A percentile compares a stretch with the other conserved stretches of the same genome.
Evolutionary conservation across 1,284 basidiomycete species (phyloP).

Genomic region (Lentinus polychrous): DNA sequence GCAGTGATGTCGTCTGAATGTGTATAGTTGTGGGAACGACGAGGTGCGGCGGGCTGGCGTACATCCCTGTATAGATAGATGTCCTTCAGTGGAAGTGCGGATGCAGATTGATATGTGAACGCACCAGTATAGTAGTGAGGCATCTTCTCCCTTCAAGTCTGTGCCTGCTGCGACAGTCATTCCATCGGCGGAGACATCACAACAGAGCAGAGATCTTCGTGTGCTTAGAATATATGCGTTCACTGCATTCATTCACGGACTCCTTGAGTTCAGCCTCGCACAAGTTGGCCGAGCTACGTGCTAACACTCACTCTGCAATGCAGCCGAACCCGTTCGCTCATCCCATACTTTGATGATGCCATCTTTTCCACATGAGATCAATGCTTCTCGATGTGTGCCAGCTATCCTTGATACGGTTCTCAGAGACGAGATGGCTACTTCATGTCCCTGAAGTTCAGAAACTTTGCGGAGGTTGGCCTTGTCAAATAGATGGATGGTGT

Average conservation of each 20-base stretch:
- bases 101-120: conserved; percentile 13
- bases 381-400: conserved; percentile 24
- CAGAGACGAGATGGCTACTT: conserved; percentile 44
- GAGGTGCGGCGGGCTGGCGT: conserved; percentile 40
- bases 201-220: conserved; percentile 47
- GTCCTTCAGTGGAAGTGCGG: too few species aligned
- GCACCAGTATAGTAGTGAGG: conserved; percentile 67
- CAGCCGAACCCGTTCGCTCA: conserved; percentile 43
- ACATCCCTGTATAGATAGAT: conserved; percentile 43
- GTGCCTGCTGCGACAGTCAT: conserved; percentile 64
- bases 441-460: conserved; percentile 48
- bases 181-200: conserved; percentile 63
- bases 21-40: conserved; percentile 51
- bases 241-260: conserved; percentile 17
- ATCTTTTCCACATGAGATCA: conserved; percentile 60
- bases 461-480: conserved; percentile 41
- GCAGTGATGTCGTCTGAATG: conserved; percentile 77
- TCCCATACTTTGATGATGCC: conserved; percentile 68
- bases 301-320: conserved; percentile 50
- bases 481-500: conserved; percentile 58
- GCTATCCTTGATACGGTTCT: conserved; percentile 31
- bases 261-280: conserved; percentile 40
- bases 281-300: conserved; percentile 8
- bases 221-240: conserved; percentile 41
- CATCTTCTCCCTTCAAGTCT: conserved; percentile 62